Percentiles rank a stretch among this genome's conserved stretches.
Conservation (phyloP, 192 early-diverging fungal genomes). For the Backusella luteola region DNA sequence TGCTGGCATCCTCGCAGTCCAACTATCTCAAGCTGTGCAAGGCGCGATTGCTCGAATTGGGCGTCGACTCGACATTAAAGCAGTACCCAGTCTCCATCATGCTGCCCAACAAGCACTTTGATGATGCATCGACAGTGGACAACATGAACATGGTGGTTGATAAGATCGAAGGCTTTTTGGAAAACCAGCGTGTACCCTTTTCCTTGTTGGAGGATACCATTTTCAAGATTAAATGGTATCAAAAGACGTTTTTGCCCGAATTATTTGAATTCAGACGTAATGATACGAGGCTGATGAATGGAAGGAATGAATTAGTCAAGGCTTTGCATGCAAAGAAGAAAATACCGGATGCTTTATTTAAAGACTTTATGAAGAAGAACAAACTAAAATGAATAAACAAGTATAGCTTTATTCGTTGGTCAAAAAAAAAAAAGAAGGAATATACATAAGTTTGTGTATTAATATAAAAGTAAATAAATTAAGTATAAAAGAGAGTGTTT, state of each 20-base stretch:
- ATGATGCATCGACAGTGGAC: background rate
- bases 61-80: background rate
- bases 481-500: background rate
- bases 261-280: background rate
- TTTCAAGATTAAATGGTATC: background rate
- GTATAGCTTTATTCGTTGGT: background rate
- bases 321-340: background rate
- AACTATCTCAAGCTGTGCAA: background rate
- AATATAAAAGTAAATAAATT: background rate
- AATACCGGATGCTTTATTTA: background rate
- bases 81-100: background rate
- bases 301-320: background rate
- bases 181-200: background rate
- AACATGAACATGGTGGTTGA: background rate
- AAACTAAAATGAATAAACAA: background rate
- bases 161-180: background rate
- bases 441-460: background rate
- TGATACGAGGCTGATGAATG: background rate
- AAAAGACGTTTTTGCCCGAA: conserved; percentile 1
- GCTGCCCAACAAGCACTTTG: background rate
- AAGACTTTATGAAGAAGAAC: background rate
- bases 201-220: conserved; percentile 7
- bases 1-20: background rate
- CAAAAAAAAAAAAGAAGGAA: background rate
- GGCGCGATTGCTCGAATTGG: background rate